Evolutionary conservation across 2,329 filamentous ascomycete species (phyloP).

Genomic region (Claviceps sp.): DNA sequence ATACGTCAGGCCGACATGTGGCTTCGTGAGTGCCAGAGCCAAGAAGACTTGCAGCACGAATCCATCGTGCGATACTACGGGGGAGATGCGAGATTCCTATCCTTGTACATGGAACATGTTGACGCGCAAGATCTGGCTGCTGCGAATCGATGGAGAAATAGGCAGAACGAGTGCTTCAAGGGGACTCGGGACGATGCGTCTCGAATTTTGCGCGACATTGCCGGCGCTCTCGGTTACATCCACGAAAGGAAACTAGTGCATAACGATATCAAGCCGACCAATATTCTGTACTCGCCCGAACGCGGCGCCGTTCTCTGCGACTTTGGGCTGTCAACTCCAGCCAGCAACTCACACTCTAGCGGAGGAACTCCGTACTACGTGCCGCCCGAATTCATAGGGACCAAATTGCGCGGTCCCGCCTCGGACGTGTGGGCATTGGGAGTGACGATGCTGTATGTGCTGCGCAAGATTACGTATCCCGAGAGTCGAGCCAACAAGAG

Average conservation of each 20-base stretch:
- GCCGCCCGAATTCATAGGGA: slow-evolving; percentile 45
- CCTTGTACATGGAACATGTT: slow-evolving; percentile 48
- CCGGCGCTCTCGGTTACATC: slow-evolving; percentile 40
- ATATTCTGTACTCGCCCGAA: slow-evolving; percentile 45
- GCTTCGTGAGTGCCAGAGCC: slow-evolving; percentile 43
- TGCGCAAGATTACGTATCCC: slow-evolving; percentile 41
- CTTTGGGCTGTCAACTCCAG: slow-evolving; percentile 41
- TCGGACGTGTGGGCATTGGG: slow-evolving; percentile 49
- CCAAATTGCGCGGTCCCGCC: slow-evolving; percentile 37
- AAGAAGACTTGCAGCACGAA: slow-evolving; percentile 40
- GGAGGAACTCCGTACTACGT: slow-evolving; percentile 50
- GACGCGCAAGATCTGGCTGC: slow-evolving; percentile 41
- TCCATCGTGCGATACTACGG: slow-evolving; percentile 46
- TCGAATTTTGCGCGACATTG: slow-evolving; percentile 40
- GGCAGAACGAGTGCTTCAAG: slow-evolving; percentile 33
- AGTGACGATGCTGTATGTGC: slow-evolving; percentile 46
- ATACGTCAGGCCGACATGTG: slow-evolving; percentile 47
- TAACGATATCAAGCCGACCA: slow-evolving; percentile 50
- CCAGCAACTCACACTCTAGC: slow-evolving; percentile 30
- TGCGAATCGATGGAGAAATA: slow-evolving; percentile 34
- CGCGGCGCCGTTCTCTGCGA: slow-evolving; percentile 47
- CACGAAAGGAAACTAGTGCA: slow-evolving; percentile 40
- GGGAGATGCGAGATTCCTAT: slow-evolving; percentile 45
- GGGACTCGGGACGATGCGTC: slow-evolving; percentile 35
- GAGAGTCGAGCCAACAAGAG: slow-evolving; percentile 34